Evolutionary conservation across 139 green algal species (phyloP), one percentile per base, ranked within the genome.

Genomic region (Chlorella sp.): DNA sequence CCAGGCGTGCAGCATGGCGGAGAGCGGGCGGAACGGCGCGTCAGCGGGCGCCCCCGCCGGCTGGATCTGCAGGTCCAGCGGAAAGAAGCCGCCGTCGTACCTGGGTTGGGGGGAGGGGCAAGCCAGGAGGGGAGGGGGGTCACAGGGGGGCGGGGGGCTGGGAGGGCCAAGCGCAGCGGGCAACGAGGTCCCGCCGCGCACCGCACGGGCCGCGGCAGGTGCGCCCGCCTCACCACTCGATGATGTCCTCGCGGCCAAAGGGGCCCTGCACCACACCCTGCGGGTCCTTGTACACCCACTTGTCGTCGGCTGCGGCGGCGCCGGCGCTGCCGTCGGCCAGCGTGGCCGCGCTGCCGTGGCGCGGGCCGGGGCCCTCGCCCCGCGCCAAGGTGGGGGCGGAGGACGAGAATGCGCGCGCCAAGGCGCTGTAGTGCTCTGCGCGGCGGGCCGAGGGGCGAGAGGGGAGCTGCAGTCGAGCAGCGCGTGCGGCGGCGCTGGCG

Each of bases 281-380:
- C 2, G 92, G 92, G 78, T 97, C 92, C 31, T 74, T 82, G 79
- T 97, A 97, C 59, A 88, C 46, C 84, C 87, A 97, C 61, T 82
- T 63, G 63, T 90, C 82, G 48, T 50, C 35, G 63, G 59, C 25
- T 80, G 73, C 6, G 79, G 75, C 21, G 68, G 23, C 14, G 35
- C 41, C 60, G 35, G 9, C 43, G 73, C 31, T 25, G 35, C 38
- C 67, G 27, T 73, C 67, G 19, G 53, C 69, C 69, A 75, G 14
- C 53, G 69, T 65, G 69, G 38, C 53, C 38, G 11, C 56, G 69
- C 35, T 50, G 48, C 48, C 48, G 5, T 5, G 4, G 6, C n/a
- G 69, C 69, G 27, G 33, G 29, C 31, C 59, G 25, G 31, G 36
- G 55, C 48, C 65, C 55, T 48, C 45, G 12, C 38, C 8, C 27